Evolutionary conservation across 495 filamentous ascomycete genomes (phyloP).

Genomic region (Hyaloscypha bicolor): DNA sequence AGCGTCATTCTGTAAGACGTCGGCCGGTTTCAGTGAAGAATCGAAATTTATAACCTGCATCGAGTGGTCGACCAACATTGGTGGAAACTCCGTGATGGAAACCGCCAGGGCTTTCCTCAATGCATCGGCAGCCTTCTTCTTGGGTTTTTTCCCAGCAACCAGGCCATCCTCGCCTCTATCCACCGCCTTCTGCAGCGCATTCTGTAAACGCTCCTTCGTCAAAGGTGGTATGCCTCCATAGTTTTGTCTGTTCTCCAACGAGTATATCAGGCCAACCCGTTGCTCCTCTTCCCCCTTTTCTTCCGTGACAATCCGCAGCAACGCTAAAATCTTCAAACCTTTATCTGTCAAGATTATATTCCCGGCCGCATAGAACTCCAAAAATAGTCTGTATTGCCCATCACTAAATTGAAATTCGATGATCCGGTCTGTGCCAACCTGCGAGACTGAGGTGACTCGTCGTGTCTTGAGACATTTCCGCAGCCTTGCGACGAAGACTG

Average conservation of each 20-base stretch:
- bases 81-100: constrained; percentile 83
- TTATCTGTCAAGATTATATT: constrained; percentile 91
- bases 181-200: constrained; percentile 67
- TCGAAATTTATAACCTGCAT: constrained; percentile 71
- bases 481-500: constrained; percentile 77
- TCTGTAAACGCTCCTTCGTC: constrained; percentile 68
- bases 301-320: constrained; percentile 77
- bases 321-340: constrained; percentile 73
- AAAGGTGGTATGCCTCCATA: constrained; percentile 71
- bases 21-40: constrained; percentile 60
- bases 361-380: constrained; percentile 96
- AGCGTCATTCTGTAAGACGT: constrained; percentile 67
- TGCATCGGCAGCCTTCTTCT: constrained; percentile 74
- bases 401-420: constrained; percentile 93
- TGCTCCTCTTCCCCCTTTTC: constrained; percentile 76
- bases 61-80: constrained; percentile 83
- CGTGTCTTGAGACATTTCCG: constrained; percentile 88
- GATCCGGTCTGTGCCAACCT: constrained; percentile 91
- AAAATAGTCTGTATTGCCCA: constrained; percentile 80
- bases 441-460: constrained; percentile 75
- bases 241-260: constrained; percentile 80
- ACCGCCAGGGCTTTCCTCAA: constrained; percentile 78
- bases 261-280: constrained; percentile 76
- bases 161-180: constrained; percentile 49
- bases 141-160: constrained; percentile 62